Percentiles rank a stretch among this genome's conserved stretches.
Conservation (phyloP, 139 green algal genomes). For the Volvox reticuliferus region DNA sequence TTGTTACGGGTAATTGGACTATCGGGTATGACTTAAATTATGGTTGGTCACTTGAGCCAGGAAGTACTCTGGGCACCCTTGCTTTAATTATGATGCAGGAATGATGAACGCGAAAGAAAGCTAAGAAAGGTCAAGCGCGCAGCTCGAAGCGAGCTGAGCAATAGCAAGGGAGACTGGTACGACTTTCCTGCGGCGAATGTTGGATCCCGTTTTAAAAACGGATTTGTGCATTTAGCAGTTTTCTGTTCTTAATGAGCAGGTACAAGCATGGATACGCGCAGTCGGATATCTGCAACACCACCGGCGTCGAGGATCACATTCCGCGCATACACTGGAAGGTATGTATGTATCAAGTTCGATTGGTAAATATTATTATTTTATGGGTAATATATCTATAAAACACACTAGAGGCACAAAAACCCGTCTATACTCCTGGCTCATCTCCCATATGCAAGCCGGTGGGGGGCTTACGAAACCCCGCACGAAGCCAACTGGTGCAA, state of each 20-base stretch:
- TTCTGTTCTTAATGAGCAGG: conserved; percentile 47
- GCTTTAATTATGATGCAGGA: neutral
- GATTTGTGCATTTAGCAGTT: neutral
- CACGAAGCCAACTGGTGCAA: too few species aligned
- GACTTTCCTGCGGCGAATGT: neutral
- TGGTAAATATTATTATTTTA: too few species aligned
- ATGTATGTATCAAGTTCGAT: neutral
- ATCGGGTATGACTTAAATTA: too few species aligned
- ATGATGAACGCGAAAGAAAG: conserved; percentile 54
- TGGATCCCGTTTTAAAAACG: too few species aligned
- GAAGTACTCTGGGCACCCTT: too few species aligned
- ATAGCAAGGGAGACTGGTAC: conserved; percentile 85
- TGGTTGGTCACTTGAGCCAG: too few species aligned
- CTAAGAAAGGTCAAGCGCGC: conserved; percentile 82
- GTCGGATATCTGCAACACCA: conserved; percentile 33
- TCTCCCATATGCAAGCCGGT: too few species aligned
- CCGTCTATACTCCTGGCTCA: too few species aligned
- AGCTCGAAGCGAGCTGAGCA: conserved; percentile 83
- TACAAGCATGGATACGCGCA: conserved; percentile 66
- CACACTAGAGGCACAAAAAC: too few species aligned
- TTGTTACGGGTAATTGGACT: too few species aligned
- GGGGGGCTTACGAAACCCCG: too few species aligned
- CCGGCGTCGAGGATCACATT: conserved; percentile 68
- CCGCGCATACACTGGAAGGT: conserved; percentile 71
- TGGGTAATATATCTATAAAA: too few species aligned